Evolutionary conservation across 352 stramenopile genomes (phyloP), one percentile per base, ranked within the genome.

Genomic region (Thraustotheca clavata): DNA sequence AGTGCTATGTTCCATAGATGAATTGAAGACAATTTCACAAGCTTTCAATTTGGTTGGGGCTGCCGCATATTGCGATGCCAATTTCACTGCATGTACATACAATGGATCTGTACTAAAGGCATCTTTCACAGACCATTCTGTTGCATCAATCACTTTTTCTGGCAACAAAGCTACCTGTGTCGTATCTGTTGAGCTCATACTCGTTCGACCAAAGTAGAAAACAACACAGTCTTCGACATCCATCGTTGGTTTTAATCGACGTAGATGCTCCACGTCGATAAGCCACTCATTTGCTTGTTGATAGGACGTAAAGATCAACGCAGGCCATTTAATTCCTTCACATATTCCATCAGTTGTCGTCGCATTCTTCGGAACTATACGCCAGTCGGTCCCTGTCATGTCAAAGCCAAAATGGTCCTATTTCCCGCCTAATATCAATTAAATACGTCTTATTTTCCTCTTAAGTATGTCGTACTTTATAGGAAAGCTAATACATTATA

Each of bases 211-310:
- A 47, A 94, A 88, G 72, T 91, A 91, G 67, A 83, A 84, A 39
- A 94, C 57, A n/a, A 94, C 63, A 63, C 74, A 74, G 65, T 94
- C 82, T 52, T 91, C 85, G 2, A 26, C 35, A 54, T 87, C 75
- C n/a, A 88, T 69, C 62, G 66, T 72, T 3, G 79, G 79, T 47
- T 88, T 87, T 36, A n/a, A 32, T 11, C 46, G 49, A 22, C 75
- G 71, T 27, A 91, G 54, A 3, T 59, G 35, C 41, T 48, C 70
- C 40, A 80, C 38, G 33, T 91, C 83, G 67, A 65, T 35, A 27
- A 65, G 26, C 57, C 57, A 65, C 12, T 65, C 57, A 32, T 43
- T 22, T 3, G 57, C 57, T n/a, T 26, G 26, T 16, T 65, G 57
- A 27, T 65, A 65, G 20, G 35, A 54, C 12, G 7, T 16, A 35